These are phyloP conservation scores for Hericium erinaceus DNA, from an alignment of 768 basidiomycete species.

Conservation along the genomic window DNA sequence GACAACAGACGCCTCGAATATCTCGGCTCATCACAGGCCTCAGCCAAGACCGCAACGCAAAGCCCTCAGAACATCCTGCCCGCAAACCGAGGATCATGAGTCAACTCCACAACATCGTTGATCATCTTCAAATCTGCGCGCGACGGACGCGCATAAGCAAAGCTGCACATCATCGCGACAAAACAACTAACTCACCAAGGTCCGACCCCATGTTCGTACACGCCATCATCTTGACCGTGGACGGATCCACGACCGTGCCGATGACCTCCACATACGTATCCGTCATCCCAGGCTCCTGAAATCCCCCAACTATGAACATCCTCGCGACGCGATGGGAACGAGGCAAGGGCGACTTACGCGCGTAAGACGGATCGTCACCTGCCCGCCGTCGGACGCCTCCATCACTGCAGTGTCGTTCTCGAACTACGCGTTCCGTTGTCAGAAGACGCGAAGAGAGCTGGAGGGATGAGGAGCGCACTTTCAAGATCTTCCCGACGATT, in stretches of 20 bases:
- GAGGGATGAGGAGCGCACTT: neutral
- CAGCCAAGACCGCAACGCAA: neutral
- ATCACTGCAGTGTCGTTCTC: conserved; percentile 6
- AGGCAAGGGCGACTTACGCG: neutral
- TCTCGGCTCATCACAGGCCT: neutral
- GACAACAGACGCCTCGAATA: neutral
- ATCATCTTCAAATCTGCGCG: conserved; percentile 46
- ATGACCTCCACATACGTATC: conserved; percentile 56
- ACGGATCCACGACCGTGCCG: conserved; percentile 46
- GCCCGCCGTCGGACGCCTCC: conserved; percentile 11
- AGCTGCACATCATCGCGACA: neutral
- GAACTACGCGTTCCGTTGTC: conserved; percentile 1
- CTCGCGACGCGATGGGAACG: neutral
- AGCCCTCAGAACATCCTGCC: conserved; percentile 34
- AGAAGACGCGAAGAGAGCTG: no score
- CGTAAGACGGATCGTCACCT: conserved; percentile 5
- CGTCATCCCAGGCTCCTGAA: conserved; percentile 32
- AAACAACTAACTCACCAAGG: conserved; percentile 45
- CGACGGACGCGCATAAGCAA: neutral
- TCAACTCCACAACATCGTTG: conserved; percentile 52
- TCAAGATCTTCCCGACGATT: conserved; percentile 10
- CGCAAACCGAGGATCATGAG: conserved; percentile 47
- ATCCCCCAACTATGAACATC: neutral
- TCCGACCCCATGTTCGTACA: conserved; percentile 48
- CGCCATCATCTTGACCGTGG: conserved; percentile 46